phyloP scores from a whole-genome alignment of 768 basidiomycete species.

The Lentinus tigrinus region DNA sequence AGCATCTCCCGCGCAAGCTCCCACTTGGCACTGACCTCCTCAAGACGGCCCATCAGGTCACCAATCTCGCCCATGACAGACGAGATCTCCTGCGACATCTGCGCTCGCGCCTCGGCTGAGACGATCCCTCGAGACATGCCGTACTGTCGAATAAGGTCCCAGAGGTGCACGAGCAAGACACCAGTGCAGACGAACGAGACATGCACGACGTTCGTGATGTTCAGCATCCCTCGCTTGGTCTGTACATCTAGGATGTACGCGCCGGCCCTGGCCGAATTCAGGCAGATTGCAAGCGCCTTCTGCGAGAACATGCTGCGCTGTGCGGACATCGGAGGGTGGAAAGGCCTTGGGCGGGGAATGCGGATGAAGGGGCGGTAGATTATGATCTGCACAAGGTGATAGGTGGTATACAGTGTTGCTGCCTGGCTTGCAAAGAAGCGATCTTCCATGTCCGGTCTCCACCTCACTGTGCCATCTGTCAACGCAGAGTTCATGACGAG shows the following conservation, averaged over 20 bases:
- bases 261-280: slow-evolving; percentile 57
- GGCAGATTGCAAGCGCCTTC: slow-evolving; percentile 55
- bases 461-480: slow-evolving; percentile 28
- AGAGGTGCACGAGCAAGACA: slow-evolving; percentile 54
- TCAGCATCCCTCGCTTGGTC: slow-evolving; percentile 36
- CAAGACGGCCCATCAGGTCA: slow-evolving; percentile 16
- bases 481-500: not conserved
- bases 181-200: slow-evolving; percentile 51
- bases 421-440: slow-evolving; percentile 41
- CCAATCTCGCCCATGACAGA: slow-evolving; percentile 13
- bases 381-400: slow-evolving; percentile 67
- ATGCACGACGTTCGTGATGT: slow-evolving; percentile 32
- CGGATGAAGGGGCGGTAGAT: slow-evolving; percentile 81
- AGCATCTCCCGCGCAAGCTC: slow-evolving; percentile 20
- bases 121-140: not conserved
- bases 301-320: slow-evolving; percentile 52
- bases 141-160: slow-evolving; percentile 39
- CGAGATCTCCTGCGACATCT: slow-evolving; percentile 9
- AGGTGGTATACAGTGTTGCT: slow-evolving; percentile 41
- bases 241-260: slow-evolving; percentile 58
- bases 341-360: not conserved
- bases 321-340: slow-evolving; percentile 25
- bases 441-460: slow-evolving; percentile 44
- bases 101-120: slow-evolving; percentile 6
- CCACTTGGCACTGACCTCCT: slow-evolving; percentile 18